Percentiles rank a stretch among this genome's conserved stretches.
Evolutionary conservation across 169 alveolate genomes (phyloP).

Genomic region (Amoebophrya sp.): DNA sequence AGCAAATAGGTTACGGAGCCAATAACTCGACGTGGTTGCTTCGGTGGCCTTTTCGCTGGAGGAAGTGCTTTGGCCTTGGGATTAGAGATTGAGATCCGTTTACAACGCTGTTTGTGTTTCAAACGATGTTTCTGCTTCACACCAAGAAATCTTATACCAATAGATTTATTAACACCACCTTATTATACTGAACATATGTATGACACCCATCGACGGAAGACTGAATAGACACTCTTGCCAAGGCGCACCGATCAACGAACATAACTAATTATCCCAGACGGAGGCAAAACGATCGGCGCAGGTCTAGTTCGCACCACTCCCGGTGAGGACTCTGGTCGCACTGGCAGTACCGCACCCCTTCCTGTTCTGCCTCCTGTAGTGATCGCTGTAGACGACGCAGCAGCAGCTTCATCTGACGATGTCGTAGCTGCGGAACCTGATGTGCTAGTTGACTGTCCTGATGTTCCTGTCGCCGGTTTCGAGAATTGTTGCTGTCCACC

Average conservation of each 20-base stretch:
- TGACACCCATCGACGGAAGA: too few species aligned
- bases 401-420: not conserved
- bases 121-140: not conserved
- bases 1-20: not conserved
- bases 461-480: not conserved
- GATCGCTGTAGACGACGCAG: not conserved
- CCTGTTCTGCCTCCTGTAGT: not conserved
- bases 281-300: too few species aligned
- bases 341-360: not conserved
- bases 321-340: not conserved
- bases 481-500: too few species aligned
- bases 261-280: too few species aligned
- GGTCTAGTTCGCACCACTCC: too few species aligned
- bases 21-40: not conserved
- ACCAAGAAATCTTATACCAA: not conserved
- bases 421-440: not conserved
- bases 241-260: too few species aligned
- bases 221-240: too few species aligned
- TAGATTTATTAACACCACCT: not conserved
- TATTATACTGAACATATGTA: not conserved
- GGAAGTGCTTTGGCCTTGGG: not conserved
- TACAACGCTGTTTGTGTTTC: not conserved
- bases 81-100: not conserved
- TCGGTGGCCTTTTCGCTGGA: not conserved
- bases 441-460: not conserved